Evolutionary conservation across 106 monocot species (phyloP).

Genomic region (Allium sativum): DNA sequence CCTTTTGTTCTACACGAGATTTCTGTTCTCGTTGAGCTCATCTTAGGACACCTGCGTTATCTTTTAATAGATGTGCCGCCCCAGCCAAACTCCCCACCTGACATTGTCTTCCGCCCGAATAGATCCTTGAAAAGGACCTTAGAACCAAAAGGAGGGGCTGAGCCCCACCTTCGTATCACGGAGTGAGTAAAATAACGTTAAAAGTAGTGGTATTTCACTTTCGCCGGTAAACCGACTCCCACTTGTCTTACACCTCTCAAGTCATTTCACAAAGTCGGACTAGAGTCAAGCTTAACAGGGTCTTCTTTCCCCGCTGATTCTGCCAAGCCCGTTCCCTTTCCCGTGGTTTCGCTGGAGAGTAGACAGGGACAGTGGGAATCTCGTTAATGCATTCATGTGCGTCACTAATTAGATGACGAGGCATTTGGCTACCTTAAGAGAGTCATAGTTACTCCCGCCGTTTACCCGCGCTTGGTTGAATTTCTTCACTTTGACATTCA

Average conservation of each 20-base stretch:
- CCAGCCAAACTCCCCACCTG: slow-evolving; percentile 62
- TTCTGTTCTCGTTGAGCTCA: slow-evolving; percentile 56
- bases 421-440: slow-evolving; percentile 1
- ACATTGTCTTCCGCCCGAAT: slow-evolving; percentile 37
- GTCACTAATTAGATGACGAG: slow-evolving; percentile 1
- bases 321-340: too few relatives aligned
- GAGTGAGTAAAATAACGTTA: too few relatives aligned
- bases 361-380: slow-evolving; percentile 74
- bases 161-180: too few relatives aligned
- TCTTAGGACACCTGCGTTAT: slow-evolving; percentile 65
- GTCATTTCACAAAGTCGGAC: too few relatives aligned
- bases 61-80: slow-evolving; percentile 65
- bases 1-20: slow-evolving; percentile 44
- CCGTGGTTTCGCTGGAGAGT: too few relatives aligned
- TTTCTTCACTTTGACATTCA: slow-evolving; percentile 1
- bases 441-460: not conserved
- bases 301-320: too few relatives aligned
- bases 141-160: too few relatives aligned
- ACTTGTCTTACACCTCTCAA: too few relatives aligned
- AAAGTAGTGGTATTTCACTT: too few relatives aligned
- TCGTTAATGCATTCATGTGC: slow-evolving; percentile 70
- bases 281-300: too few relatives aligned
- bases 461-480: slow-evolving; percentile 1
- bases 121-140: too few relatives aligned
- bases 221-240: too few relatives aligned